Evolutionary conservation across 2,329 filamentous ascomycete genomes (phyloP).

Genomic region (Colletotrichum ledebouriae): DNA sequence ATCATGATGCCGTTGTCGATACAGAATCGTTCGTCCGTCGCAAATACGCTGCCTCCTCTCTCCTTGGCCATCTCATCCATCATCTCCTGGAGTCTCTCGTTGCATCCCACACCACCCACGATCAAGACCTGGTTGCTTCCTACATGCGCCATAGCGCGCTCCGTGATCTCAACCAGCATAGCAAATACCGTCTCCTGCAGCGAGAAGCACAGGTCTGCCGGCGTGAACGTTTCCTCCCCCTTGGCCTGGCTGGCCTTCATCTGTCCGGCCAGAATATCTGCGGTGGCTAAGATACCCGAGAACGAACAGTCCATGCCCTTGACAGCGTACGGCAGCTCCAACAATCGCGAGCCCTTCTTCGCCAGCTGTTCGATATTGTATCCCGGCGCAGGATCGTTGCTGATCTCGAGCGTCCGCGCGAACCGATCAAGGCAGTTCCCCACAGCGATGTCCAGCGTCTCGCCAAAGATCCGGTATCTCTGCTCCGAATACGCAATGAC

Average conservation of each 20-base stretch:
- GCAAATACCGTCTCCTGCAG: constrained; percentile 96
- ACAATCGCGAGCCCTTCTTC: constrained; percentile 76
- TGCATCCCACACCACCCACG: constrained; percentile 95
- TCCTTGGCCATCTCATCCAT: constrained; percentile 96
- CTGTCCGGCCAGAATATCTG: constrained; percentile 83
- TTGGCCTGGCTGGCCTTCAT: constrained; percentile 66
- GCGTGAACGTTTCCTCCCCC: constrained; percentile 73
- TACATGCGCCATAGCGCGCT: constrained; percentile 98
- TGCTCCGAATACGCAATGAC: constrained; percentile 97
- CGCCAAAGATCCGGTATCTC: constrained; percentile 96
- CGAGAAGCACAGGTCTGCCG: constrained; percentile 91
- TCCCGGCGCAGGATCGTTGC: constrained; percentile 95
- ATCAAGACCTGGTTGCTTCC: constrained; percentile 91
- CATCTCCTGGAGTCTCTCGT: constrained; percentile 95
- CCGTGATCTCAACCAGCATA: constrained; percentile 98
- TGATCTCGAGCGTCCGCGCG: constrained; percentile 89
- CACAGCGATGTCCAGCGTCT: constrained; percentile 96
- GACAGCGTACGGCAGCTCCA: constrained; percentile 94
- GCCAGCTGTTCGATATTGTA: constrained; percentile 99
- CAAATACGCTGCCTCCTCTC: constrained; percentile 89
- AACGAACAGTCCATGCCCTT: constrained; percentile 99
- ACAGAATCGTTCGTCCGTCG: constrained; percentile 96
- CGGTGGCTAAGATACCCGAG: constrained; percentile 87
- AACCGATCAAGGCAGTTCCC: constrained; percentile 98
- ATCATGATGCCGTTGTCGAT: constrained; percentile 99